phyloP scores from a whole-genome alignment of 352 stramenopile species.

The Pythium monospermum region DNA sequence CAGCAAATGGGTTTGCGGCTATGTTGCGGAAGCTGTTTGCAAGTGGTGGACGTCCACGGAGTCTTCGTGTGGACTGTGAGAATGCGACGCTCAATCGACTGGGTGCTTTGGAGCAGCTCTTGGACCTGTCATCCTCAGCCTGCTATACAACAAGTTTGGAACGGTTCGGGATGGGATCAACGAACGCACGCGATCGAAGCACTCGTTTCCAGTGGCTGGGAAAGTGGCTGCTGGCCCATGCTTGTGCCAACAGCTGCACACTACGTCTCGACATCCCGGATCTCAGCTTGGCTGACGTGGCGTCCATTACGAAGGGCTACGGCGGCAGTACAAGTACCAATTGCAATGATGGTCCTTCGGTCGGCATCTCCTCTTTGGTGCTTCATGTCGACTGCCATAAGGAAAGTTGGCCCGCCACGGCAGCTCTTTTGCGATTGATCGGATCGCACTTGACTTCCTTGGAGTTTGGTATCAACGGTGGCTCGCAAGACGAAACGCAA shows the following conservation, averaged over 20 bases:
- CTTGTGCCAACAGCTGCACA: no score
- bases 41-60: not conserved
- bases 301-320: not conserved
- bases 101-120: not conserved
- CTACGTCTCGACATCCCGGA: constrained; percentile 9
- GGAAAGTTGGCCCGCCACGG: constrained; percentile 1
- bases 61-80: constrained; percentile 7
- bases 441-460: constrained; percentile 1
- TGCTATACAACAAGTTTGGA: not conserved
- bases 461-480: constrained; percentile 10
- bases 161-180: not conserved
- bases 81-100: constrained; percentile 2
- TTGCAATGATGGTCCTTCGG: not conserved
- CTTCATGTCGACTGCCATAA: constrained; percentile 7
- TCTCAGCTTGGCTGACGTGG: not conserved
- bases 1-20: not conserved
- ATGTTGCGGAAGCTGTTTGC: constrained; percentile 10
- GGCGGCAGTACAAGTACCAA: not conserved
- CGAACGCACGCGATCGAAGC: not conserved
- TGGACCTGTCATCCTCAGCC: not conserved
- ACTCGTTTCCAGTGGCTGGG: constrained; percentile 1
- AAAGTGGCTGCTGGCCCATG: not conserved
- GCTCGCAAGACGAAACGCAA: not conserved
- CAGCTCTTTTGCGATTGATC: constrained; percentile 1
- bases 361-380: not conserved